These are phyloP conservation scores for Sextonia rubra DNA, from an alignment of 164 flowering plant genomes.

Conservation along the genomic window DNA sequence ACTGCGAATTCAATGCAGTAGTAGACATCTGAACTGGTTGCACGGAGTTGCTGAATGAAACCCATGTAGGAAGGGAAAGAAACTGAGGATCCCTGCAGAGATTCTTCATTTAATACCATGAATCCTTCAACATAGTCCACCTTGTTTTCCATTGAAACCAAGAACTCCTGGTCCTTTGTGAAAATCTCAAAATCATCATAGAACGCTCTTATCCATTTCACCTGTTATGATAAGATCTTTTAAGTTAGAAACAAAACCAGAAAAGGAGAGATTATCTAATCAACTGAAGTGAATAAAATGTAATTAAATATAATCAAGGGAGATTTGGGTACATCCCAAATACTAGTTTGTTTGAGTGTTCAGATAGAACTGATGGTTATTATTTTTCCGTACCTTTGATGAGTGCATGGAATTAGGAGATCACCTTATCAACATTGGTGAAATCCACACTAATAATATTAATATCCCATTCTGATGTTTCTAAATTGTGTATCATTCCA, in stretches of 20 bases:
- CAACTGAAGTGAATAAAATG: too few relatives aligned
- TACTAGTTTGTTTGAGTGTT: too few relatives aligned
- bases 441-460: too few relatives aligned
- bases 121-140: constrained; percentile 39
- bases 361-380: too few relatives aligned
- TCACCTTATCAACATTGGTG: too few relatives aligned
- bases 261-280: background rate
- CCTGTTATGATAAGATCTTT: constrained; percentile 11
- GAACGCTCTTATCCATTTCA: constrained; percentile 36
- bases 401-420: too few relatives aligned
- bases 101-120: constrained; percentile 22
- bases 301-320: too few relatives aligned
- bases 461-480: too few relatives aligned
- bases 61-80: constrained; percentile 25
- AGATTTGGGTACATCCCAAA: too few relatives aligned
- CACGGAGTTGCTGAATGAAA: constrained; percentile 16
- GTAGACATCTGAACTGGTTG: constrained; percentile 17
- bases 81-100: constrained; percentile 21
- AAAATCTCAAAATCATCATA: constrained; percentile 32
- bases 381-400: too few relatives aligned
- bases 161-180: constrained; percentile 27
- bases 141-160: constrained; percentile 23
- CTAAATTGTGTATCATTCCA: too few relatives aligned
- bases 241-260: background rate
- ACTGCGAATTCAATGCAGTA: constrained; percentile 36